Evolutionary conservation across 2,329 filamentous ascomycete species (phyloP), one percentile per base, ranked within the genome.

Genomic region (Zymoseptoria pseudotritici): DNA sequence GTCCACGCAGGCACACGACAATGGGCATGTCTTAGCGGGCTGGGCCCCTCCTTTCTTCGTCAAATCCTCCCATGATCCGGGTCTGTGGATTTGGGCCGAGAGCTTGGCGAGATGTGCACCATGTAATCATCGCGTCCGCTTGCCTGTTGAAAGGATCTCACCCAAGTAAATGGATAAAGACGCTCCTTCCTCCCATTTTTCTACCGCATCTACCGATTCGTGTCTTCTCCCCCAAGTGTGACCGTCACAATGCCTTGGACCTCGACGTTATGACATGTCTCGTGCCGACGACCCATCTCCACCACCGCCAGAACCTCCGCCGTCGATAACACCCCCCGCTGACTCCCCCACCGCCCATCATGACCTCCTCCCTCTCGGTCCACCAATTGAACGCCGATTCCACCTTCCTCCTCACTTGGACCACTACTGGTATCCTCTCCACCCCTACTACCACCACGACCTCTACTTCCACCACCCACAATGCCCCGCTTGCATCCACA

Each of bases 311-410:
- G 8, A 2, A 29, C 6, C 26, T 1, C 22, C 22, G 22, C 22
- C 22, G 22, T 24, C 22, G 22, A 24, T 24, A 24, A 24, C 22
- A 3, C 22, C 26, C 26, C 9, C 26, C 26, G 26, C 26, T 29
- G 26, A 29, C 26, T 26, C 21, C 13, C 11, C 52, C 24, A 24
- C 49, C 51, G 55, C 50, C 21, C 58, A 63, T 50, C 67, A 89
- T 88, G 86, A 9, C 26, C 26, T 29, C 26, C 26, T 81, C 86
- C 42, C 74, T 89, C 66, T 82, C 81, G 2, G 75, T 89, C 63
- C 83, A 83, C 72, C 82, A 85, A 60, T 78, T 88, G 58, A 87
- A 88, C 70, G 80, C 79, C 55, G 85, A 88, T 70, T 80, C 84
- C 42, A 85, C 83, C 2, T 88, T 89, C 70, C 78, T 88, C 42